These are phyloP conservation scores for Beauveria australis DNA, from an alignment of 2,329 filamentous ascomycete genomes.

Conservation along the genomic window DNA sequence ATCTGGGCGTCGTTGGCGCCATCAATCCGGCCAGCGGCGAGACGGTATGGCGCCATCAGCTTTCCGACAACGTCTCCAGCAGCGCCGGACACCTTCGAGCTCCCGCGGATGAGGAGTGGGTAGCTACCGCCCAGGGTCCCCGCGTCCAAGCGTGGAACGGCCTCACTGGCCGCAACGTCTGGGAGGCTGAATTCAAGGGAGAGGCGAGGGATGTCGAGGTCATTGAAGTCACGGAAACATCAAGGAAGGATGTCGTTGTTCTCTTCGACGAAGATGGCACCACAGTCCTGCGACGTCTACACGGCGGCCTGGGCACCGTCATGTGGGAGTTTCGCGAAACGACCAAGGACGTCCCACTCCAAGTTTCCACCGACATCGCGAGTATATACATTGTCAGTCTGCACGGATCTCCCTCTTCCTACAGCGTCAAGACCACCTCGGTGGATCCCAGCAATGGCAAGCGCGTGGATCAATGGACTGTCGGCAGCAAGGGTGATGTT, in stretches of 20 bases:
- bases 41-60: slow-evolving; percentile 76
- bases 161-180: slow-evolving; percentile 67
- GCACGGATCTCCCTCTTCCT: slow-evolving; percentile 59
- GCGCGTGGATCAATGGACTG: slow-evolving; percentile 60
- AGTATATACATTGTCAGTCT: slow-evolving; percentile 71
- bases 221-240: slow-evolving; percentile 58
- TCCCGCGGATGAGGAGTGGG: slow-evolving; percentile 69
- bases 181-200: slow-evolving; percentile 57
- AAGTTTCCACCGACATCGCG: slow-evolving; percentile 62
- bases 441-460: slow-evolving; percentile 67
- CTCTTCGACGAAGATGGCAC: slow-evolving; percentile 53
- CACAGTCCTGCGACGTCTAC: slow-evolving; percentile 59
- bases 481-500: slow-evolving; percentile 70
- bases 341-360: slow-evolving; percentile 63
- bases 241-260: slow-evolving; percentile 62
- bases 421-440: slow-evolving; percentile 67
- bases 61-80: slow-evolving; percentile 44
- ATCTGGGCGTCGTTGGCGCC: slow-evolving; percentile 74
- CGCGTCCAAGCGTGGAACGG: slow-evolving; percentile 77
- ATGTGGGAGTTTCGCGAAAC: slow-evolving; percentile 71
- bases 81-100: slow-evolving; percentile 53
- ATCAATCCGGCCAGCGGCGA: slow-evolving; percentile 81
- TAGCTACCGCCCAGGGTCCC: slow-evolving; percentile 64
- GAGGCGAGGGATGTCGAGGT: slow-evolving; percentile 65
- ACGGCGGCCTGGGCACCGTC: slow-evolving; percentile 61